Evolutionary conservation across 805 yeast genomes (phyloP).

Genomic region (Jamesozyma gamospora): DNA sequence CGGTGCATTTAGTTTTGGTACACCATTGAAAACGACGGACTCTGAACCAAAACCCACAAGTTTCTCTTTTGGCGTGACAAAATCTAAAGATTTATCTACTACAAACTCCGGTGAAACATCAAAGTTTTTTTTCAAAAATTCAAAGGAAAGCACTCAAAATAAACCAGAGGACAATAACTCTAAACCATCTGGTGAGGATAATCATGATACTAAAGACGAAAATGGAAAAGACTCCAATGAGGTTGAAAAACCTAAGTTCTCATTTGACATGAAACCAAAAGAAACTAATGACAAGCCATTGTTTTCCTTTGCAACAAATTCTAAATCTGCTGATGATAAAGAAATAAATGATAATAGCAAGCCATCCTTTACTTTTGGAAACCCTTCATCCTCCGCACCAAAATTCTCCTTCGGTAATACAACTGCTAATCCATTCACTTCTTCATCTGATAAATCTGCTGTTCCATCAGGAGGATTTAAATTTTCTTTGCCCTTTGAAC

Average conservation of each 20-base stretch:
- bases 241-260: constrained; percentile 5
- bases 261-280: neutral
- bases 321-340: neutral
- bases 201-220: too few species aligned
- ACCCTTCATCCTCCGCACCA: constrained; percentile 4
- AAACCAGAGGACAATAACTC: too few species aligned
- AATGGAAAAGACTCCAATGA: neutral
- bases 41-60: neutral
- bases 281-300: neutral
- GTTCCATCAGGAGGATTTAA: constrained; percentile 25
- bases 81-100: too few species aligned
- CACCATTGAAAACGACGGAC: neutral
- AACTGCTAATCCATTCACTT: constrained; percentile 8
- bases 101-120: too few species aligned
- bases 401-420: constrained; percentile 12
- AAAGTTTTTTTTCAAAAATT: too few species aligned
- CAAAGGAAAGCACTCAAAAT: too few species aligned
- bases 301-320: neutral
- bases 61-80: neutral
- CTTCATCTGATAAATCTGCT: constrained; percentile 5
- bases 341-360: constrained; percentile 1
- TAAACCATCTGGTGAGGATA: too few species aligned
- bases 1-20: constrained; percentile 9
- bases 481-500: constrained; percentile 27
- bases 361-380: constrained; percentile 18